These are phyloP conservation scores for Trypanosoma mega DNA, from an alignment of 208 protist genomes.

Conservation along the genomic window DNA sequence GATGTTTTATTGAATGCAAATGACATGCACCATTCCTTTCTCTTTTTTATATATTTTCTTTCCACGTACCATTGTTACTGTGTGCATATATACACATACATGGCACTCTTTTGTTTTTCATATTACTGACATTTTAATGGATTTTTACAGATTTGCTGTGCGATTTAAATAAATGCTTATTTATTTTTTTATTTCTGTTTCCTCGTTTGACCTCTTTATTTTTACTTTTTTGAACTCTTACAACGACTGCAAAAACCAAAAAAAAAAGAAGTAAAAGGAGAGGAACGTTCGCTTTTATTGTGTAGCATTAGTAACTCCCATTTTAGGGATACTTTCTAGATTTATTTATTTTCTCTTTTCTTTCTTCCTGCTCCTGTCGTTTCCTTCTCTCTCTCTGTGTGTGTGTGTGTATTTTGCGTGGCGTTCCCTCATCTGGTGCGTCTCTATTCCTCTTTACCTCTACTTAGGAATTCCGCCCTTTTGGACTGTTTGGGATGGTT, in stretches of 20 bases:
- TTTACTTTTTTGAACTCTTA: neutral
- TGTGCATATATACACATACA: no score
- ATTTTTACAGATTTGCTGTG: neutral
- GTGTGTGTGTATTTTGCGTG: neutral
- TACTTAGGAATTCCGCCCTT: no score
- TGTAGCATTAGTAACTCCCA: neutral
- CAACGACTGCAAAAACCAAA: neutral
- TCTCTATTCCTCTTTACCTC: no score
- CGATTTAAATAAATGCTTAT: no score
- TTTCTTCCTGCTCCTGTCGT: no score
- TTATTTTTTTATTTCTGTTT: neutral
- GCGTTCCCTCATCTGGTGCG: neutral
- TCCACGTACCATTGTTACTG: neutral
- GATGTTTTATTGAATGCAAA: conserved; percentile 8
- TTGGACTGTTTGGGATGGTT: no score
- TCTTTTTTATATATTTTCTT: neutral
- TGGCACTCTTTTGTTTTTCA: neutral
- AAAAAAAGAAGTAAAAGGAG: neutral
- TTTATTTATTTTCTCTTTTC: no score
- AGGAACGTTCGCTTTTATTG: no score
- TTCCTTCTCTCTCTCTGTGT: neutral
- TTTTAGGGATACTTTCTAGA: no score
- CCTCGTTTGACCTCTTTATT: neutral
- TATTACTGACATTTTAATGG: neutral
- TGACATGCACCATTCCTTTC: conserved; percentile 2